phyloP scores from a whole-genome alignment of 805 yeast species.

The Clavispora carvajalis region DNA sequence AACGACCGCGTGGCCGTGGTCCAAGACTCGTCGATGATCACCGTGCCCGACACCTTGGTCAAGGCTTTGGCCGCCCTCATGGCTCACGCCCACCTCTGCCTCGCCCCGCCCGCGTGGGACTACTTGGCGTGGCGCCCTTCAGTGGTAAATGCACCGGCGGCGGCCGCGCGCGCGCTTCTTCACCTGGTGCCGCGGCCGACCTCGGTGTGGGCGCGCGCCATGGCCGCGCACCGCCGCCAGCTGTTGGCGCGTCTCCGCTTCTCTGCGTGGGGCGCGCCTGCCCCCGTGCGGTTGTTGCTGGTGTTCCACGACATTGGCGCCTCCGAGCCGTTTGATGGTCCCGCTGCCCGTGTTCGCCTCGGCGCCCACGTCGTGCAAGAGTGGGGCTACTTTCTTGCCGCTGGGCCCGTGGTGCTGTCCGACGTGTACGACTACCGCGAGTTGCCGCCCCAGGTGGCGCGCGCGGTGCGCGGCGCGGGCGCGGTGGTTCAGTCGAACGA shows the following conservation, averaged over 20 bases:
- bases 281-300: conserved; percentile 39
- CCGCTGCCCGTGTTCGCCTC: conserved; percentile 38
- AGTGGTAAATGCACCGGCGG: conserved; percentile 4
- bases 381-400: conserved; percentile 35
- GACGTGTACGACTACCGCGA: conserved; percentile 61
- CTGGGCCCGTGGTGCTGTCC: conserved; percentile 57
- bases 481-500: conserved; percentile 58
- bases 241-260: conserved; percentile 49
- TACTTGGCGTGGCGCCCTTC: conserved; percentile 11
- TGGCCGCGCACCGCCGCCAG: conserved; percentile 26
- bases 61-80: conserved; percentile 39
- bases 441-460: conserved; percentile 22
- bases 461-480: conserved; percentile 40
- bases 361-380: conserved; percentile 53
- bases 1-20: conserved; percentile 22
- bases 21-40: conserved; percentile 19
- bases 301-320: conserved; percentile 24
- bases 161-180: not conserved
- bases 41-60: conserved; percentile 24
- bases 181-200: not conserved
- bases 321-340: conserved; percentile 22
- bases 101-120: conserved; percentile 13
- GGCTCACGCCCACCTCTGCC: conserved; percentile 21
- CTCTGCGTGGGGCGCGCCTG: conserved; percentile 18
- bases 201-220: not conserved